Base-by-base conservation (phyloP, 2,329 filamentous ascomycete genomes). In the Rhynchosporium secalis region DNA sequence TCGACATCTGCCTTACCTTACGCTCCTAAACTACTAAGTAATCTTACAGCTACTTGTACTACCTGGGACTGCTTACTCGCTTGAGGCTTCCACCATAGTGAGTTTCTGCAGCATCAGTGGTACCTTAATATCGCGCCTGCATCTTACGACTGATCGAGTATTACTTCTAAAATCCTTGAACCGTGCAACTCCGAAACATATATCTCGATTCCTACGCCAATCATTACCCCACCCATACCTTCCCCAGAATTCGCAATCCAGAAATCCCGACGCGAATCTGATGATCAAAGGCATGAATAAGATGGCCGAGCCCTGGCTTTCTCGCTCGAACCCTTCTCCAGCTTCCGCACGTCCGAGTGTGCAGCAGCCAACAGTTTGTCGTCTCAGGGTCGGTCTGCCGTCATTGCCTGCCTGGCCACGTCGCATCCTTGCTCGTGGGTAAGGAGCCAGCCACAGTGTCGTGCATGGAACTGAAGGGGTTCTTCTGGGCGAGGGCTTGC, bases 321-420 rank as follows among this genome's bases (percentile, higher is more conserved):
- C 20, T 20, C 20, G 20, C 20, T 20, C 20, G 20, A 20, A 20
- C 20, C 20, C 20, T 64, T 58, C 56, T 51, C 45, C 43, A 58
- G 28, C 62, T 64, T 64, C 62, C 62, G 56, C 62, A 59, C 62
- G 62, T 64, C 62, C 62, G 62, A 64, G 62, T 28, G 26, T 33
- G 12, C 15, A 28, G 36, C 52, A 52, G 52, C 56, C 43, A 58
- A 48, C 51, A n/a, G 51, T 28, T 36, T 10, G 51, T 31, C 47
- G 15, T n/a, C 28, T 29, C 29, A 36, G 15, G 26, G 49, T 54
- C 51, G 6, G 48, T 36, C 26, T 49, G 20, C 20, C 20, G 20
- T 26, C n/a, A 5, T 13, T 29, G 13, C 48, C n/a, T 52, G 48
- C 48, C 41, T 45, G 43, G 26, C 54, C 40, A 56, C 40, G 28